These are phyloP conservation scores for Arctostaphylos glauca DNA, from an alignment of 148 eudicot species.

Conservation along the genomic window DNA sequence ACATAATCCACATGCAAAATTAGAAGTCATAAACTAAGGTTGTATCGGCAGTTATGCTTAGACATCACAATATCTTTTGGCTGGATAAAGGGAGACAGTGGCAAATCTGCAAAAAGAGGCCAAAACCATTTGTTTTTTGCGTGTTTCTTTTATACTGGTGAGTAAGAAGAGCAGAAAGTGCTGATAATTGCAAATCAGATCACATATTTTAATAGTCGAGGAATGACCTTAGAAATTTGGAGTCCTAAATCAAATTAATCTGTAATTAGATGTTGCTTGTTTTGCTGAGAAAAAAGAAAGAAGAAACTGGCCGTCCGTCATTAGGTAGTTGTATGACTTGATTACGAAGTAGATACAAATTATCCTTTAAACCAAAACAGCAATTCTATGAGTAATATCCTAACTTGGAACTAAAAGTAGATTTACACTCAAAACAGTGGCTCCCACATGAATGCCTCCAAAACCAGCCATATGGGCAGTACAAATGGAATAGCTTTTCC, in stretches of 20 bases:
- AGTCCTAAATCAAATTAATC: not conserved
- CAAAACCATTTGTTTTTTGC: not conserved
- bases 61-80: not conserved
- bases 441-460: not conserved
- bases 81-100: not conserved
- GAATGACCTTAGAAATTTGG: not conserved
- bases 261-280: not conserved
- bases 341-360: not conserved
- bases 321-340: not conserved
- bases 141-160: not conserved
- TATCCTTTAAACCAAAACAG: not conserved
- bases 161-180: not conserved
- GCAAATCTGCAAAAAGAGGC: not conserved
- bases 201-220: not conserved
- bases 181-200: not conserved
- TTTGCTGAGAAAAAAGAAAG: not conserved
- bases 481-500: not conserved
- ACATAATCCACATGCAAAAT: not conserved
- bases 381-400: not conserved
- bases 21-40: not conserved
- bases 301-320: not conserved
- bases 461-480: not conserved
- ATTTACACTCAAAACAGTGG: not conserved
- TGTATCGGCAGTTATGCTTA: not conserved
- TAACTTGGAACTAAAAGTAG: not conserved